Conservation (phyloP, 2,329 filamentous ascomycete genomes). For the Pseudocercospora pini-densiflorae region DNA sequence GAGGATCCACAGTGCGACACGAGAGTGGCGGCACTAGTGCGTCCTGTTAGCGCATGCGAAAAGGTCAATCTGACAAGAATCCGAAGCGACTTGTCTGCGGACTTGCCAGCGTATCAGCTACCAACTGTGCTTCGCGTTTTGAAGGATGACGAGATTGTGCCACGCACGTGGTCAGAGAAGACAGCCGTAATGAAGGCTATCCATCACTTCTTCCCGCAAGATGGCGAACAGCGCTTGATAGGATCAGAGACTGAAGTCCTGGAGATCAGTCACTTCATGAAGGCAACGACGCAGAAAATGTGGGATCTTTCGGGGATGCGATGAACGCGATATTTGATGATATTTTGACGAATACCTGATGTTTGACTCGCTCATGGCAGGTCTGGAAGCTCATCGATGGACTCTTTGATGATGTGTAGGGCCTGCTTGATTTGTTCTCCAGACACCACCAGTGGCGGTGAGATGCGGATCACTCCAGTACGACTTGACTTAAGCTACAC, state of each 20-base stretch:
- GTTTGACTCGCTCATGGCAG: neutral
- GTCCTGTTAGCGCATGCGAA: neutral
- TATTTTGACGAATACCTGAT: too few species aligned
- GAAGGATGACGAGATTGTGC: conserved; percentile 1
- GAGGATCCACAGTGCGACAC: conserved; percentile 10
- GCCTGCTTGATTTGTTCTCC: conserved; percentile 5
- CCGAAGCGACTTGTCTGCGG: neutral
- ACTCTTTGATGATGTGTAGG: neutral
- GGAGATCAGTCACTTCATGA: conserved; percentile 9
- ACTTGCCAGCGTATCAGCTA: conserved; percentile 7
- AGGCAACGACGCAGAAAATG: conserved; percentile 8
- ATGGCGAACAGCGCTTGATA: neutral
- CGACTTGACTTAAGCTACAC: conserved; percentile 11
- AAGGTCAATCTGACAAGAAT: conserved; percentile 2
- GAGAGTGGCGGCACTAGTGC: conserved; percentile 7
- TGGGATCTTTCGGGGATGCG: conserved; percentile 11
- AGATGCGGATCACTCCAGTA: conserved; percentile 8
- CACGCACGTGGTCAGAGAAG: conserved; percentile 9
- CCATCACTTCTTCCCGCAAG: conserved; percentile 4
- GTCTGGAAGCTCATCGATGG: conserved; percentile 1
- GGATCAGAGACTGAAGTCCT: conserved; percentile 1
- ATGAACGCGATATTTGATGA: too few species aligned
- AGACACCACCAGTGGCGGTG: conserved; percentile 5
- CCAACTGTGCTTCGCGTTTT: conserved; percentile 8
- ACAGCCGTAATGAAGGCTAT: conserved; percentile 6